These are phyloP conservation scores for Metschnikowia koreensis DNA, from an alignment of 805 yeast species.

Conservation along the genomic window DNA sequence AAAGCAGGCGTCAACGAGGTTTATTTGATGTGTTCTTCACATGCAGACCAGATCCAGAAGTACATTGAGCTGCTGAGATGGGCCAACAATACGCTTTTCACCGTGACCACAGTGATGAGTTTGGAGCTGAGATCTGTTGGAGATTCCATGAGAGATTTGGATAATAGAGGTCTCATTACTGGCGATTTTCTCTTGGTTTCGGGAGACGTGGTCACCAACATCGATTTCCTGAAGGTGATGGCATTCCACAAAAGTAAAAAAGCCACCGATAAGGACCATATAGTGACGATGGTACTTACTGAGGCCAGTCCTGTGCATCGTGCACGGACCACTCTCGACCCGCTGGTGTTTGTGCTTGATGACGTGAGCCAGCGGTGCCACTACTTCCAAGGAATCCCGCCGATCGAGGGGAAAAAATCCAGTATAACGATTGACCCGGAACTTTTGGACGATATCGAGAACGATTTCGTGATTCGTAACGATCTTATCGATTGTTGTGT, in stretches of 20 bases:
- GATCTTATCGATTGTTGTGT: conserved; percentile 95
- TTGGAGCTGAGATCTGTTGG: conserved; percentile 91
- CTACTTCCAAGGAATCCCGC: conserved; percentile 77
- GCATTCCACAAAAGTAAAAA: conserved; percentile 71
- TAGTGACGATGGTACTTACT: conserved; percentile 89
- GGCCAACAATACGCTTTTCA: conserved; percentile 76
- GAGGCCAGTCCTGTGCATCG: conserved; percentile 83
- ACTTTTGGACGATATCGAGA: conserved; percentile 66
- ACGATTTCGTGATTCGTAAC: conserved; percentile 77
- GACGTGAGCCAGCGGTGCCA: conserved; percentile 71
- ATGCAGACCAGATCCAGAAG: conserved; percentile 81
- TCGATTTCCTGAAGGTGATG: conserved; percentile 73
- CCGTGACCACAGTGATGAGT: conserved; percentile 73
- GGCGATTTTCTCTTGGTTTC: conserved; percentile 88
- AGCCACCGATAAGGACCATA: conserved; percentile 80
- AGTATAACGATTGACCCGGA: conserved; percentile 76
- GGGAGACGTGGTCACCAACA: conserved; percentile 94
- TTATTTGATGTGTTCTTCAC: conserved; percentile 83
- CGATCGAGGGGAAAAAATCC: conserved; percentile 37
- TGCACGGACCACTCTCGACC: conserved; percentile 75
- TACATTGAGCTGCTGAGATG: conserved; percentile 77
- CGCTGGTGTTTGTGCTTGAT: conserved; percentile 83
- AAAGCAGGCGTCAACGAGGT: conserved; percentile 89
- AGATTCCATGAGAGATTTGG: conserved; percentile 95
- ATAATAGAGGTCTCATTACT: conserved; percentile 81